These are phyloP conservation scores for Astragalus membranaceus DNA, from an alignment of 306 rosid genomes.

Conservation along the genomic window DNA sequence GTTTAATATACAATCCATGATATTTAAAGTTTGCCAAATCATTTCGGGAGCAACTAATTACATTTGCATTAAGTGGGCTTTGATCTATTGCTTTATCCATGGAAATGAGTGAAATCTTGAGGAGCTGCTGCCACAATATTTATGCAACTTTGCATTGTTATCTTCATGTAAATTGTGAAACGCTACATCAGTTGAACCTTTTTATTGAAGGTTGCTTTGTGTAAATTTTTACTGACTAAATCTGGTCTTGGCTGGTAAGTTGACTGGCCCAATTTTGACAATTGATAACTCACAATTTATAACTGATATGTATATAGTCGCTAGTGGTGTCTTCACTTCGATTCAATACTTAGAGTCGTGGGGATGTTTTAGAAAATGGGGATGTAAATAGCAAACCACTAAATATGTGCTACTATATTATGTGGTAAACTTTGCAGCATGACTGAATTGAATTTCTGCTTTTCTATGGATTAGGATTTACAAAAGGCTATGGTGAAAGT, in stretches of 20 bases:
- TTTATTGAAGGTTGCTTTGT: not conserved
- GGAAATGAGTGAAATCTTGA: not conserved
- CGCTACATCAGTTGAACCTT: not conserved
- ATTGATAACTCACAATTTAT: no score
- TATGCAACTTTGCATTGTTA: not conserved
- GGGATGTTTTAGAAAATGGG: no score
- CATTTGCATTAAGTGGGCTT: not conserved
- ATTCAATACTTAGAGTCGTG: no score
- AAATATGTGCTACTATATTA: not conserved
- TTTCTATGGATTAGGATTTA: conserved; percentile 56
- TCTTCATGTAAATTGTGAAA: not conserved
- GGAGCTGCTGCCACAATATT: not conserved
- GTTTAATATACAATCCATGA: not conserved
- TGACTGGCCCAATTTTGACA: not conserved
- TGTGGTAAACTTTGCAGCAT: not conserved
- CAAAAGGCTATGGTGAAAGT: conserved; percentile 75
- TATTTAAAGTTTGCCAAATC: not conserved
- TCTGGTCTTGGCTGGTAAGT: not conserved
- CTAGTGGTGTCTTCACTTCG: no score
- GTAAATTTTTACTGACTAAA: not conserved
- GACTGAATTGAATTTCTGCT: not conserved
- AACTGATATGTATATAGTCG: no score
- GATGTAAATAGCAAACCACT: no score
- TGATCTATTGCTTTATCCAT: not conserved
- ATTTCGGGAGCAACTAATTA: not conserved